A percentile compares a stretch with the other conserved stretches of the same genome.
Evolutionary conservation across 768 basidiomycete genomes (phyloP).

Genomic region (Udeniomyces megalosporus): DNA sequence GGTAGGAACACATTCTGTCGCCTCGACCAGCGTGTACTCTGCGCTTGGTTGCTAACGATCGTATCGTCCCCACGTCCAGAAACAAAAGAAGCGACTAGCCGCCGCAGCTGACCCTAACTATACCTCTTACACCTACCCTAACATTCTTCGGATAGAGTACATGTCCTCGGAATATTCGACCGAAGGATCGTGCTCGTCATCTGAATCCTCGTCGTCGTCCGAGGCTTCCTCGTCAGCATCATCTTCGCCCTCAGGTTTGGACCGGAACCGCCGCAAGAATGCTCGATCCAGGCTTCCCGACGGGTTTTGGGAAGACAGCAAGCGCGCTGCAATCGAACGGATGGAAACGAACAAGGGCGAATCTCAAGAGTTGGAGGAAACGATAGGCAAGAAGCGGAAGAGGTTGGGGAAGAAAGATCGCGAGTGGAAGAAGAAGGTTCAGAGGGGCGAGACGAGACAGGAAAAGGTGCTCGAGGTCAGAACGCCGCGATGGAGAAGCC

Average conservation of each 20-base stretch:
- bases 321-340: too few relatives aligned
- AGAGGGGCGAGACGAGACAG: too few relatives aligned
- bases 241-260: too few relatives aligned
- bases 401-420: slow-evolving; percentile 13
- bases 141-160: slow-evolving; percentile 25
- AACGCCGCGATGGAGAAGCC: slow-evolving; percentile 25
- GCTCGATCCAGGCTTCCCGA: not conserved
- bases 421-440: not conserved
- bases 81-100: slow-evolving; percentile 25
- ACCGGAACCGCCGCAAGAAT: slow-evolving; percentile 15
- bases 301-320: not conserved
- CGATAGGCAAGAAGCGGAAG: not conserved
- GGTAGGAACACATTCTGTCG: slow-evolving; percentile 14
- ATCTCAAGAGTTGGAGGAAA: not conserved
- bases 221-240: too few relatives aligned
- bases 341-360: too few relatives aligned
- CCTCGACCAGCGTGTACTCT: too few relatives aligned
- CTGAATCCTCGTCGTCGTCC: too few relatives aligned
- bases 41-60: too few relatives aligned
- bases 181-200: too few relatives aligned
- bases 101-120: slow-evolving; percentile 17
- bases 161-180: slow-evolving; percentile 29
- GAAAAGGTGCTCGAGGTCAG: slow-evolving; percentile 29
- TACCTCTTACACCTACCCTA: slow-evolving; percentile 14
- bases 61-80: too few relatives aligned